phyloP scores from a whole-genome alignment of 331 rosid species.

The Arachis monticola region DNA sequence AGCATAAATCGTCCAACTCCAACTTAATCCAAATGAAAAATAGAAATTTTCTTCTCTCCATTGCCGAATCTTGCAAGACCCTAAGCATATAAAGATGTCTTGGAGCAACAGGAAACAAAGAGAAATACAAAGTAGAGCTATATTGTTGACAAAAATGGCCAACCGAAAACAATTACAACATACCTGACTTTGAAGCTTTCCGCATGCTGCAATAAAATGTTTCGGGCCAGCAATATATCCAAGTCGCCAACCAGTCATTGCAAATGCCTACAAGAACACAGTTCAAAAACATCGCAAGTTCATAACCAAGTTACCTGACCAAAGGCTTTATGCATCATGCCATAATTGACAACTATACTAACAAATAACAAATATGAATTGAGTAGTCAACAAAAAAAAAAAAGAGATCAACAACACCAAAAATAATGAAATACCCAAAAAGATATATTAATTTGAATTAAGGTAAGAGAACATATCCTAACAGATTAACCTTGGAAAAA shows the following conservation, averaged over 20 bases:
- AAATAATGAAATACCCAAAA: not conserved
- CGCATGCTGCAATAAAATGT: conserved; percentile 73
- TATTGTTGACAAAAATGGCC: not conserved
- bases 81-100: conserved; percentile 7
- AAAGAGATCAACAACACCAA: not conserved
- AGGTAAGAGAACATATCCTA: not conserved
- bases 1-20: not conserved
- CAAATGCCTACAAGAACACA: conserved; percentile 38
- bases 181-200: conserved; percentile 86
- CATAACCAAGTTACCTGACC: not conserved
- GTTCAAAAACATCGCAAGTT: conserved; percentile 1
- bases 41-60: conserved; percentile 17
- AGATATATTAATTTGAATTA: not conserved
- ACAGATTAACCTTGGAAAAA: conserved; percentile 72
- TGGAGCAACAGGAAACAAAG: conserved; percentile 4
- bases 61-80: not conserved
- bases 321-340: not conserved
- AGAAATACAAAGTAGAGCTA: not conserved
- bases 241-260: conserved; percentile 94
- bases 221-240: conserved; percentile 86
- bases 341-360: conserved; percentile 12
- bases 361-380: conserved; percentile 15
- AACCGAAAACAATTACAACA: not conserved
- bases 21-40: conserved; percentile 7
- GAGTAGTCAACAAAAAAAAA: conserved; percentile 8